Percentiles rank a stretch among this genome's conserved stretches.
Evolutionary conservation across 2,329 filamentous ascomycete species (phyloP).

Genomic region (Fusarium anthophilum): DNA sequence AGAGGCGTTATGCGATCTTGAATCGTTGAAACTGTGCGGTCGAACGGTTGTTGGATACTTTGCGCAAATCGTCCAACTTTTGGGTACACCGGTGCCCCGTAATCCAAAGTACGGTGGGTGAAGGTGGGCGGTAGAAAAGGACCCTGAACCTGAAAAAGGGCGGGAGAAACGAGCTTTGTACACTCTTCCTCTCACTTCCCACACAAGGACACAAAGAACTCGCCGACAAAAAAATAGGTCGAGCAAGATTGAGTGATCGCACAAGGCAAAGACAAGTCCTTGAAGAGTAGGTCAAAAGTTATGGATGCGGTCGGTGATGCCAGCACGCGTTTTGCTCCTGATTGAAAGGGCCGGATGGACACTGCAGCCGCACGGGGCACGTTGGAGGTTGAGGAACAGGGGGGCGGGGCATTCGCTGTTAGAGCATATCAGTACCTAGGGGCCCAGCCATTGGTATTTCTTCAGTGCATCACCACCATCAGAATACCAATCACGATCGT

Average conservation of each 20-base stretch:
- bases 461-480: not conserved
- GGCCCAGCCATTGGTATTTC: constrained; percentile 23
- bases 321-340: constrained; percentile 47
- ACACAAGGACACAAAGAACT: constrained; percentile 26
- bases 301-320: constrained; percentile 44
- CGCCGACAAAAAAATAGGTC: constrained; percentile 38
- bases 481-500: constrained; percentile 4
- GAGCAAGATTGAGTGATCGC: constrained; percentile 29
- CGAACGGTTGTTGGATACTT: constrained; percentile 21
- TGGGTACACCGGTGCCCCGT: constrained; percentile 31
- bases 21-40: constrained; percentile 12
- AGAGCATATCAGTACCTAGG: constrained; percentile 21
- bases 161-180: constrained; percentile 27
- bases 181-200: constrained; percentile 19
- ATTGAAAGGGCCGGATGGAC: constrained; percentile 42
- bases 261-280: constrained; percentile 35
- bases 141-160: constrained; percentile 21
- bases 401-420: constrained; percentile 37
- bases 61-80: constrained; percentile 35
- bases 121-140: constrained; percentile 20
- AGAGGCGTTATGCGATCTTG: constrained; percentile 24
- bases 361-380: constrained; percentile 42
- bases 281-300: constrained; percentile 33
- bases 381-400: constrained; percentile 32
- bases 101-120: constrained; percentile 20